Percentiles rank a stretch among this genome's conserved stretches.
Evolutionary conservation across 768 basidiomycete genomes (phyloP).

Genomic region (Tephrocybe sp.): DNA sequence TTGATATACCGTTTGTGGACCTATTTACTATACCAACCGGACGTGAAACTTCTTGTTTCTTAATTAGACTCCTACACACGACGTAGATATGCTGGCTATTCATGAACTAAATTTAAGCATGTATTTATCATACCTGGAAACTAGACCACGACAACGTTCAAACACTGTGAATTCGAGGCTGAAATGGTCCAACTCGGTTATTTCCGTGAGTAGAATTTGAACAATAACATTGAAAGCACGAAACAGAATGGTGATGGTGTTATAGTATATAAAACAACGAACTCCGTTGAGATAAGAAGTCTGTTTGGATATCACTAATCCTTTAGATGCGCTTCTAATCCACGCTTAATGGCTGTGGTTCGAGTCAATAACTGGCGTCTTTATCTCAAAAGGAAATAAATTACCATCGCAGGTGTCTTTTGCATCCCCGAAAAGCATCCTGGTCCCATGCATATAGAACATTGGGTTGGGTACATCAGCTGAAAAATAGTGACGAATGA

Average conservation of each 20-base stretch:
- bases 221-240: too few species aligned
- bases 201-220: too few species aligned
- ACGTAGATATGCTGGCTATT: neutral
- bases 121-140: neutral
- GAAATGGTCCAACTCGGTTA: too few species aligned
- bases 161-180: too few species aligned
- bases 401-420: constrained; percentile 87
- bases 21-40: constrained; percentile 5
- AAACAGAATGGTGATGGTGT: neutral
- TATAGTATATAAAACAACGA: constrained; percentile 2
- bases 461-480: constrained; percentile 92
- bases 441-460: constrained; percentile 90
- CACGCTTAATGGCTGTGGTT: constrained; percentile 15
- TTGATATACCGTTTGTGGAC: neutral
- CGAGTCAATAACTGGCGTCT: neutral
- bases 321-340: constrained; percentile 16
- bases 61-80: neutral
- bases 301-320: neutral
- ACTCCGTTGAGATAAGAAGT: too few species aligned
- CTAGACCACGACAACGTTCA: too few species aligned
- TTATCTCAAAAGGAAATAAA: constrained; percentile 8
- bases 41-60: neutral
- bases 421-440: constrained; percentile 92
- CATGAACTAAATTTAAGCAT: neutral
- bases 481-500: constrained; percentile 26